Base-by-base conservation (phyloP, 352 stramenopile species). In the Thraustotheca clavata region DNA sequence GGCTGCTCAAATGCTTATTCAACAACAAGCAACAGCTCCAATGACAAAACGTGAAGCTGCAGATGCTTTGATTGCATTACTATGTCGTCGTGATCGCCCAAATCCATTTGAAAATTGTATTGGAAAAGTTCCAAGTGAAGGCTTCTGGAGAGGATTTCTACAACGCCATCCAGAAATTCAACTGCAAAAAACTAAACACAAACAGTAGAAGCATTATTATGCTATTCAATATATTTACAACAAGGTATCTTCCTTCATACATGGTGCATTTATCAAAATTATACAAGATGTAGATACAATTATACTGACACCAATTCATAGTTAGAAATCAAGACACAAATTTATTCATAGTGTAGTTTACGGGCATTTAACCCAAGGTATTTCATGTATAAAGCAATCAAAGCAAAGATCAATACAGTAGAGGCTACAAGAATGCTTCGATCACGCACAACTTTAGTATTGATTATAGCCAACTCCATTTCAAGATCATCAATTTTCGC, bases 131-230 rank as follows among this genome's bases (percentile, higher is more conserved):
- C 57, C 57, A 6, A 65, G 57, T 33, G 9, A 65, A 55, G 41
- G 57, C 2, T 65, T 65, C 40, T 65, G 57, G 57, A 27, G 57
- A 7, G 57, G 57, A 12, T 65, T 65, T 27, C 35, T 65, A 16
- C 24, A 40, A 22, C 57, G 57, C 8, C 57, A 65, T 49, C 57
- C 57, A 7, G 38, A 43, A 0, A 9, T 65, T 24, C 38, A 52
- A 52, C 43, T 52, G 2, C 11, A 16, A 20, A 43, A 43, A 43
- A 52, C n/a, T n/a, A n/a, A n/a, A n/a, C n/a, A n/a, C n/a, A n/a
- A n/a, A n/a, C n/a, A n/a, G n/a, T n/a, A n/a, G n/a, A n/a, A n/a
- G n/a, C n/a, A n/a, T n/a, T n/a, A n/a, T n/a, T n/a, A n/a, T n/a
- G n/a, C n/a, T n/a, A n/a, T n/a, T n/a, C n/a, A n/a, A n/a, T n/a